Conservation (phyloP, 1,284 basidiomycete genomes). For the Leccinum fallax region DNA sequence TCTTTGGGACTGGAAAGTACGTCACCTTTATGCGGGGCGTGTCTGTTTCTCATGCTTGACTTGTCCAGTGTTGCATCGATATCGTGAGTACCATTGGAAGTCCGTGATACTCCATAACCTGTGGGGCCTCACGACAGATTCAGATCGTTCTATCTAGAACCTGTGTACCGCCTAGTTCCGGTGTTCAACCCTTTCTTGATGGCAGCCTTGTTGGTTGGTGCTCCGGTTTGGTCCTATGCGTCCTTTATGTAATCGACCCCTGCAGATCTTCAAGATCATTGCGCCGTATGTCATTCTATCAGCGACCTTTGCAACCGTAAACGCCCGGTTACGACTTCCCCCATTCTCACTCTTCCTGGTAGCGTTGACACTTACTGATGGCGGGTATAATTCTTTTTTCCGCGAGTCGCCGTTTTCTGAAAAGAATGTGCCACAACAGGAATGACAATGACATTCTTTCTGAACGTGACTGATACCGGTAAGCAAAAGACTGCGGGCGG, state of each 20-base stretch:
- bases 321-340: conserved; percentile 64
- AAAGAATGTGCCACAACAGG: conserved; percentile 38
- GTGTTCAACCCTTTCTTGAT: conserved; percentile 89
- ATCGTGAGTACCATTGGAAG: conserved; percentile 52
- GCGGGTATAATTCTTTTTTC: conserved; percentile 40
- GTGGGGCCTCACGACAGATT: conserved; percentile 7
- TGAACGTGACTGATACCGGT: conserved; percentile 81
- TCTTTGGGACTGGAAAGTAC: conserved; percentile 88
- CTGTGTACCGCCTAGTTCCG: conserved; percentile 87
- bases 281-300: conserved; percentile 80
- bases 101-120: not conserved
- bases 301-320: conserved; percentile 66
- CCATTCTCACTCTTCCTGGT: conserved; percentile 79
- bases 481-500: conserved; percentile 14
- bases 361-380: conserved; percentile 73
- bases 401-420: conserved; percentile 7
- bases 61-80: conserved; percentile 80
- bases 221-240: not conserved
- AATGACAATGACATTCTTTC: conserved; percentile 85
- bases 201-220: conserved; percentile 66
- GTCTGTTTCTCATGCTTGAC: conserved; percentile 4
- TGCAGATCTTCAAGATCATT: conserved; percentile 81
- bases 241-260: conserved; percentile 4
- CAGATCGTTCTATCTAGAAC: conserved; percentile 87
- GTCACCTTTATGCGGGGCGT: conserved; percentile 33